A percentile compares a stretch with the other conserved stretches of the same genome.
These are phyloP conservation scores for Polyporus arcularius DNA, from an alignment of 768 basidiomycete genomes.

Conservation along the genomic window DNA sequence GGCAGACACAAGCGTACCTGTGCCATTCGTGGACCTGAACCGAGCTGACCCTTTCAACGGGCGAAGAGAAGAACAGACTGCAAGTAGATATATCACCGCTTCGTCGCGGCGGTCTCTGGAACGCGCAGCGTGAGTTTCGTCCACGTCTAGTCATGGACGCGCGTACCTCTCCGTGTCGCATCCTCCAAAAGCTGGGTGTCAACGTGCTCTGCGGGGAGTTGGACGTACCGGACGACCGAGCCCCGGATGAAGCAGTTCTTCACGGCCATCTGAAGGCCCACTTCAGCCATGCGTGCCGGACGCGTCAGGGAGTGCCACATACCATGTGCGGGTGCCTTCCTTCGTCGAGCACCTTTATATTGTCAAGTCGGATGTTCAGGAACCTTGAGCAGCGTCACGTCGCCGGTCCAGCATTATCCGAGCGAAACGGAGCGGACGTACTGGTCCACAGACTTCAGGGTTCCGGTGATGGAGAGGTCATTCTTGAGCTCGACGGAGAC, in stretches of 20 bases:
- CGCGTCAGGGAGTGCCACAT: neutral
- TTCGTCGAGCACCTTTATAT: conserved; percentile 90
- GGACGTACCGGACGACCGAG: conserved; percentile 96
- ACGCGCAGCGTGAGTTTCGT: too few relatives aligned
- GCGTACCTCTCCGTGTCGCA: neutral
- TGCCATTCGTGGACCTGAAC: too few relatives aligned
- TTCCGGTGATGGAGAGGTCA: conserved; percentile 94
- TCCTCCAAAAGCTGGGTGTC: neutral
- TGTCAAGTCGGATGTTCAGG: conserved; percentile 94
- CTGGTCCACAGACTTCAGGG: conserved; percentile 98
- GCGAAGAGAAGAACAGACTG: too few relatives aligned
- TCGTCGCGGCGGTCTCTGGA: too few relatives aligned
- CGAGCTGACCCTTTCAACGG: too few relatives aligned
- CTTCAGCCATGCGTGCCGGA: neutral
- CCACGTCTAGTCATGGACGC: too few relatives aligned
- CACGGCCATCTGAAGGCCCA: conserved; percentile 79
- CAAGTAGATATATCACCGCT: too few relatives aligned
- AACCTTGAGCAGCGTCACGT: conserved; percentile 40
- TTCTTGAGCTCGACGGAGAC: conserved; percentile 99
- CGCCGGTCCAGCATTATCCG: neutral
- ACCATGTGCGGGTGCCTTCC: conserved; percentile 93
- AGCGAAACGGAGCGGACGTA: conserved; percentile 30
- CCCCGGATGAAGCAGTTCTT: conserved; percentile 99
- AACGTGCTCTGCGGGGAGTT: conserved; percentile 66
- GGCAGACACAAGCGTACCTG: too few relatives aligned